phyloP scores from a whole-genome alignment of 2,329 filamentous ascomycete species.

The Phaeophleospora eucalypticola region DNA sequence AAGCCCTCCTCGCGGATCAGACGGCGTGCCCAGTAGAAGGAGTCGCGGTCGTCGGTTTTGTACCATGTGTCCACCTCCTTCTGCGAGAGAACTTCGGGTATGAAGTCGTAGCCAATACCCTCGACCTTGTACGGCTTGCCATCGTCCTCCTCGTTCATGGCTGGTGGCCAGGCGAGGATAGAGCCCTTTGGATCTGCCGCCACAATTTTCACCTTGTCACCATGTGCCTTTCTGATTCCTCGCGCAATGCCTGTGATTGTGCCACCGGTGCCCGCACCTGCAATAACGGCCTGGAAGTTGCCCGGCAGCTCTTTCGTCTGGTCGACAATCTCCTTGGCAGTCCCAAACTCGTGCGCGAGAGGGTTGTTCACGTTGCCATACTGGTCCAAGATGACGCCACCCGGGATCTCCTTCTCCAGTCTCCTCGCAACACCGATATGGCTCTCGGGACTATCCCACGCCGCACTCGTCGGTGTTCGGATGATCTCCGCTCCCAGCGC shows the following conservation, averaged over 20 bases:
- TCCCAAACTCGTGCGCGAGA: slow-evolving; percentile 86
- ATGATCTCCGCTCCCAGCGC: slow-evolving; percentile 96
- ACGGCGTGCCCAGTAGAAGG: slow-evolving; percentile 83
- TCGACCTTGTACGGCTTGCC: slow-evolving; percentile 96
- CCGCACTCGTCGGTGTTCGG: slow-evolving; percentile 90
- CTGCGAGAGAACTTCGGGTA: slow-evolving; percentile 86
- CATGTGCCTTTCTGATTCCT: slow-evolving; percentile 78
- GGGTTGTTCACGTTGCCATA: slow-evolving; percentile 92
- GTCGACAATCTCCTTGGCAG: slow-evolving; percentile 91
- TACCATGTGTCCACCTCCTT: slow-evolving; percentile 87
- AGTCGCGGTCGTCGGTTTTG: slow-evolving; percentile 91
- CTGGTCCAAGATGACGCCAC: slow-evolving; percentile 95
- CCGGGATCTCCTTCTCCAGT: slow-evolving; percentile 91
- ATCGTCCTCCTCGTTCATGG: slow-evolving; percentile 71
- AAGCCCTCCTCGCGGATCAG: slow-evolving; percentile 93
- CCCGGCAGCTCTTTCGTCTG: slow-evolving; percentile 65
- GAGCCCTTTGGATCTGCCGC: slow-evolving; percentile 91
- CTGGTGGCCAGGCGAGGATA: slow-evolving; percentile 77
- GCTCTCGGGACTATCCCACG: slow-evolving; percentile 89
- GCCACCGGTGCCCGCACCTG: slow-evolving; percentile 90
- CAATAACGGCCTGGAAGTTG: slow-evolving; percentile 76
- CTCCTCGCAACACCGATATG: slow-evolving; percentile 92
- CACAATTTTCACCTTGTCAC: slow-evolving; percentile 76
- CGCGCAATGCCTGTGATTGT: slow-evolving; percentile 87
- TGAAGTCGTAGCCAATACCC: slow-evolving; percentile 97